phyloP scores from a whole-genome alignment of 2,329 filamentous ascomycete genomes.

The Aspergillus uvarum region DNA sequence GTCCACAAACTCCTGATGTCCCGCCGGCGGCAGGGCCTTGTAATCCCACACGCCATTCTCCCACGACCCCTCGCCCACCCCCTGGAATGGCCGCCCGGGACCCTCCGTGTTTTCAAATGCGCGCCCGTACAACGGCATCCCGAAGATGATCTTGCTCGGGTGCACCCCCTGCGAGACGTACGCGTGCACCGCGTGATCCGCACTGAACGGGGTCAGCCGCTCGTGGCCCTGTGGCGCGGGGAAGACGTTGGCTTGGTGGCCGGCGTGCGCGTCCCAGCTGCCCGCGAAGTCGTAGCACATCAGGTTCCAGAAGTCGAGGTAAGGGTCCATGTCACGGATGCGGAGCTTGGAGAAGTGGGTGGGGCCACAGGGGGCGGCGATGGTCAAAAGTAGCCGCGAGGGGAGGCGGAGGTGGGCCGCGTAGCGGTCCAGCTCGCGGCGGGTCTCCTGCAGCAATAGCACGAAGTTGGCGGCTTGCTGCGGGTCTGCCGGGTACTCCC shows the following conservation, averaged over 20 bases:
- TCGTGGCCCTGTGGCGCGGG: constrained; percentile 56
- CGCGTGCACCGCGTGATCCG: constrained; percentile 65
- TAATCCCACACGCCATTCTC: constrained; percentile 85
- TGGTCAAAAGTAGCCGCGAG: constrained; percentile 46
- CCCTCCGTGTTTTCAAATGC: constrained; percentile 79
- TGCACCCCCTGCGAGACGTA: constrained; percentile 67
- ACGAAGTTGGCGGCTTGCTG: constrained; percentile 36
- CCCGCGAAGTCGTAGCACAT: constrained; percentile 90
- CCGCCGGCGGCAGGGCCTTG: constrained; percentile 56
- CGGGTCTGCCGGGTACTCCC: constrained; percentile 37
- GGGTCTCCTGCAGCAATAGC: constrained; percentile 31
- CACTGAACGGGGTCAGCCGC: constrained; percentile 72
- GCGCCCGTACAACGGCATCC: constrained; percentile 89
- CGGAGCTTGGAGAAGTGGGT: constrained; percentile 27
- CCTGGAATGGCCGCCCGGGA: constrained; percentile 65
- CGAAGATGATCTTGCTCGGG: constrained; percentile 73
- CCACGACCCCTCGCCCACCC: constrained; percentile 69
- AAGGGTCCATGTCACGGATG: constrained; percentile 46
- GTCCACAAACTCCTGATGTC: constrained; percentile 47
- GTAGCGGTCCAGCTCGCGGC: constrained; percentile 21
- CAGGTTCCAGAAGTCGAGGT: constrained; percentile 54
- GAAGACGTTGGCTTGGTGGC: constrained; percentile 79
- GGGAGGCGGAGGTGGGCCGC: constrained; percentile 15
- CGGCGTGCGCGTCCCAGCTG: constrained; percentile 70
- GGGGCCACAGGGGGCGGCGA: constrained; percentile 37